Percentiles rank a stretch among this genome's conserved stretches.
Evolutionary conservation across 202 grass and related monocot genomes (phyloP).

Genomic region (Digitaria exilis): DNA sequence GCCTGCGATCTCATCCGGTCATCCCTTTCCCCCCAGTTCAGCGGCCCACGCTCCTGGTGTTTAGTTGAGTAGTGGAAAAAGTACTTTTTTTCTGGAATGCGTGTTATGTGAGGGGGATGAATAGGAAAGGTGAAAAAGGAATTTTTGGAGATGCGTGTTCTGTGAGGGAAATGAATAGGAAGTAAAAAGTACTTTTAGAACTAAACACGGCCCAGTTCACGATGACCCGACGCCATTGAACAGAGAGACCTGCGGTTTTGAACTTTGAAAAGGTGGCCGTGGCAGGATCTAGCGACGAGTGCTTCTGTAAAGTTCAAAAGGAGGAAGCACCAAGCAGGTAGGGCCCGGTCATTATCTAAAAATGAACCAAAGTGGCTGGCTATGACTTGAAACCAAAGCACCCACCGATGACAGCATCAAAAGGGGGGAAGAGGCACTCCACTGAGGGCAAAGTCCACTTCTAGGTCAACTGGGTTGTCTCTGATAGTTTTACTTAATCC

Average conservation of each 20-base stretch:
- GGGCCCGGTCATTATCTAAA: background rate
- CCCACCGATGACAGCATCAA: background rate
- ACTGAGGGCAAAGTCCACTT: conserved; percentile 14
- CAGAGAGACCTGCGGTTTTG: conserved; percentile 1
- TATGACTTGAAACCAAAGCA: background rate
- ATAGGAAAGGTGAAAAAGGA: too few relatives aligned
- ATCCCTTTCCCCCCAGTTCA: background rate
- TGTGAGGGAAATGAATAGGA: too few relatives aligned
- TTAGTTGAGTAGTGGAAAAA: too few relatives aligned
- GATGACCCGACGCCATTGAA: background rate
- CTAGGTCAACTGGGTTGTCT: conserved; percentile 15
- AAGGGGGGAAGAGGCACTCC: background rate
- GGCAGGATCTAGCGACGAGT: background rate
- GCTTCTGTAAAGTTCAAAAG: background rate
- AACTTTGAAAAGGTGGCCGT: background rate
- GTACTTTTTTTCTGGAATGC: too few relatives aligned
- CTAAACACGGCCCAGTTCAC: too few relatives aligned
- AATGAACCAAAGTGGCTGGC: background rate
- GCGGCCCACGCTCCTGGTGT: too few relatives aligned
- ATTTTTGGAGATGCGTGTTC: too few relatives aligned
- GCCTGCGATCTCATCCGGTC: background rate
- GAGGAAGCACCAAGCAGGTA: background rate
- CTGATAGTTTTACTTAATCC: background rate
- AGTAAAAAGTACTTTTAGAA: too few relatives aligned
- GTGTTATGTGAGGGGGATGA: too few relatives aligned